phyloP scores from a whole-genome alignment of 108 stramenopile species.

The Skeletonema tropicum region DNA sequence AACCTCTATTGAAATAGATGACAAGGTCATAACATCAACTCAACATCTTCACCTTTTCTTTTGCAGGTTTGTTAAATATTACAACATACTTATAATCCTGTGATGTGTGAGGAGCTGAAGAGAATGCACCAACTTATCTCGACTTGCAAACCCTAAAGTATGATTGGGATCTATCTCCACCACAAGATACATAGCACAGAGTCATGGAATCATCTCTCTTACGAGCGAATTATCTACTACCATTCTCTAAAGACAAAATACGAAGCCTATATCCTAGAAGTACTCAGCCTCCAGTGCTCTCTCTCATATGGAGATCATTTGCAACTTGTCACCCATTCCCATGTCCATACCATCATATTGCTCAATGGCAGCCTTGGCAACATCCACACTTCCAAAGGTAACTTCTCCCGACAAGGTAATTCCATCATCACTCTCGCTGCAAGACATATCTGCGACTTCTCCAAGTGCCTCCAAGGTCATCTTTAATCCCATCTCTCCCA shows the following conservation, averaged over 20 bases:
- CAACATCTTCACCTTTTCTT: no score
- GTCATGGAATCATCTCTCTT: not conserved
- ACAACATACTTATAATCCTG: no score
- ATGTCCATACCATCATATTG: conserved; percentile 93
- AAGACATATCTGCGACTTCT: conserved; percentile 69
- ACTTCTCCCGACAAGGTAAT: conserved; percentile 78
- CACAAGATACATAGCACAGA: no score
- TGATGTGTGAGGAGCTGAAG: no score
- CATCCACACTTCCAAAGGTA: conserved; percentile 80
- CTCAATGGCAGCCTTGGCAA: conserved; percentile 79
- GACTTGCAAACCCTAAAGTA: no score
- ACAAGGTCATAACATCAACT: no score
- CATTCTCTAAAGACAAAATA: not conserved
- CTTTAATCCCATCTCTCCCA: conserved; percentile 77
- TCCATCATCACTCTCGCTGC: conserved; percentile 62
- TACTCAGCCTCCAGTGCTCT: not conserved
- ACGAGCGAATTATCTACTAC: not conserved
- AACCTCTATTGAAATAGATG: no score
- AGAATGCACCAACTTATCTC: not conserved
- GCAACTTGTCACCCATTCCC: conserved; percentile 81
- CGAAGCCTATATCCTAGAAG: not conserved
- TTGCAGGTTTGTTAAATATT: no score
- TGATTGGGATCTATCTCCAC: no score
- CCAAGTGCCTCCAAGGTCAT: conserved; percentile 89
- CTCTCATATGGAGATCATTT: conserved; percentile 63